phyloP scores from a whole-genome alignment of 2,329 filamentous ascomycete genomes.

The Zymoseptoria brevis region DNA sequence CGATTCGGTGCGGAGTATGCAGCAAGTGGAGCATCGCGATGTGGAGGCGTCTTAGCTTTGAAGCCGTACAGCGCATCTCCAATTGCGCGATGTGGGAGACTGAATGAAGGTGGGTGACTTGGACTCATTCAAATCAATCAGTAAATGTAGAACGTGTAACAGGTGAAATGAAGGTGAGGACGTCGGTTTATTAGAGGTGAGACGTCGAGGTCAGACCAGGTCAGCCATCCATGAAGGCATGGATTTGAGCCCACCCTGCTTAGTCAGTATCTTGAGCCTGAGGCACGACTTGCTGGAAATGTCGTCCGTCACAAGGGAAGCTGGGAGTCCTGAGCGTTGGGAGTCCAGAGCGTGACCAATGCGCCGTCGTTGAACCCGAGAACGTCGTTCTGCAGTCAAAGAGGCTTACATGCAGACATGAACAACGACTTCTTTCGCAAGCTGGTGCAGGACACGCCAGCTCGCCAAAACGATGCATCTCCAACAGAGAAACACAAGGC shows the following conservation, averaged over 20 bases:
- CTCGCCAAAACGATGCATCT: conserved; percentile 29
- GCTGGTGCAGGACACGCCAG: conserved; percentile 53
- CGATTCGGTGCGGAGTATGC: background rate
- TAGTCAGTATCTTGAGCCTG: background rate
- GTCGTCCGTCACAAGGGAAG: too few relatives aligned
- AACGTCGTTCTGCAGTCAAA: background rate
- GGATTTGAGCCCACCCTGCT: background rate
- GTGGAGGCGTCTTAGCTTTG: background rate
- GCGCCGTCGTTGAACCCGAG: background rate
- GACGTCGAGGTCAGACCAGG: background rate
- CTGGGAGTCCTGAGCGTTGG: too few relatives aligned
- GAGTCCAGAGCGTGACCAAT: background rate
- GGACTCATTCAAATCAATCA: background rate
- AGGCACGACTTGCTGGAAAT: background rate
- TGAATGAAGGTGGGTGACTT: background rate
- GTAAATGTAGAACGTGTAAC: background rate
- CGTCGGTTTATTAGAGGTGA: background rate
- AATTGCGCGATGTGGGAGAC: background rate
- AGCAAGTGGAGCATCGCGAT: background rate
- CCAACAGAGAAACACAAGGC: conserved; percentile 30
- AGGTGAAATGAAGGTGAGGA: background rate
- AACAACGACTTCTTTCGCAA: conserved; percentile 93
- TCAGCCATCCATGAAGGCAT: background rate
- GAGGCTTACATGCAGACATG: conserved; percentile 47
- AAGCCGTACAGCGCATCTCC: background rate